Evolutionary conservation across 1,139 yeast genomes (phyloP).

Genomic region (Pichia sp.): DNA sequence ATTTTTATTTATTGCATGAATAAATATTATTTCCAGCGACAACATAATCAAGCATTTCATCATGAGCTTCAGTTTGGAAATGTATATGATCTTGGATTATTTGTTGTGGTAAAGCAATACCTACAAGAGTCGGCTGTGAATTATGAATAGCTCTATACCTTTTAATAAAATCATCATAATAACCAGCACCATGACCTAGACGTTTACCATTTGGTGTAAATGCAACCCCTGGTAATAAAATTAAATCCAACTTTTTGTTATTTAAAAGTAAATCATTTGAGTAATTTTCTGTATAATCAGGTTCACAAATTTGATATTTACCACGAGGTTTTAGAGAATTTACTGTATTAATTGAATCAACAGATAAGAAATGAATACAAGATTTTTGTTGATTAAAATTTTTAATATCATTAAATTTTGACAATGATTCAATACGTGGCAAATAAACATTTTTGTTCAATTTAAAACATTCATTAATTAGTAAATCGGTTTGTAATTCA

Average conservation of each 20-base stretch:
- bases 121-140: slow-evolving; percentile 44
- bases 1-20: slow-evolving; percentile 10
- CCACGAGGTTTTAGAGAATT: slow-evolving; percentile 57
- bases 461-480: slow-evolving; percentile 33
- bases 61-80: slow-evolving; percentile 68
- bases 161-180: slow-evolving; percentile 72
- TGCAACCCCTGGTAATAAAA: slow-evolving; percentile 84
- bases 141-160: slow-evolving; percentile 33
- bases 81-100: slow-evolving; percentile 34
- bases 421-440: slow-evolving; percentile 40
- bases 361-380: slow-evolving; percentile 53
- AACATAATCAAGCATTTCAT: slow-evolving; percentile 56
- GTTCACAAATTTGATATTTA: slow-evolving; percentile 62
- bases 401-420: slow-evolving; percentile 18
- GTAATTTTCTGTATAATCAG: slow-evolving; percentile 30
- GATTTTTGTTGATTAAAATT: slow-evolving; percentile 36
- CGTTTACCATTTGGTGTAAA: slow-evolving; percentile 52
- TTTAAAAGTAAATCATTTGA: slow-evolving; percentile 24
- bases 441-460: slow-evolving; percentile 38
- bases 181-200: slow-evolving; percentile 92
- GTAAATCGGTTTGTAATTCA: slow-evolving; percentile 7
- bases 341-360: slow-evolving; percentile 39
- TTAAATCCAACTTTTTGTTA: slow-evolving; percentile 51
- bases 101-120: slow-evolving; percentile 68
- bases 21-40: slow-evolving; percentile 35